Conservation (phyloP, 2,329 filamentous ascomycete genomes). For the Colletotrichum cuscutae region DNA sequence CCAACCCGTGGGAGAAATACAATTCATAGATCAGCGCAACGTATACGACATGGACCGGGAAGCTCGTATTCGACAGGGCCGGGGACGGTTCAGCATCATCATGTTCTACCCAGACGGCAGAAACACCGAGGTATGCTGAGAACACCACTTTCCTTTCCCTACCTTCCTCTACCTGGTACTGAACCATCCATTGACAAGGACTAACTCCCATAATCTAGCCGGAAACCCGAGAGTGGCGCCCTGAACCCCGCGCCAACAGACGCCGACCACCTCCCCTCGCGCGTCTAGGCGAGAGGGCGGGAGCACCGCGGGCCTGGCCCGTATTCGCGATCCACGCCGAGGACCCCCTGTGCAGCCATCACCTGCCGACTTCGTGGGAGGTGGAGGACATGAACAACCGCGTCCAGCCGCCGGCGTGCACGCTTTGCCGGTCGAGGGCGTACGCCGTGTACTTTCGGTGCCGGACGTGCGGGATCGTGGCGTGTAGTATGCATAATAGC, state of each 20-base stretch:
- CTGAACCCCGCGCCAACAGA: neutral
- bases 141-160: too few relatives aligned
- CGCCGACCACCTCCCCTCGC: too few relatives aligned
- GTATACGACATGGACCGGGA: neutral
- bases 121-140: neutral
- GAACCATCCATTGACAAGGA: neutral
- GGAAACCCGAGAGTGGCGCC: neutral
- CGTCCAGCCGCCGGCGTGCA: neutral
- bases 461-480: constrained; percentile 2
- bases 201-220: neutral
- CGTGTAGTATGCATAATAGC: neutral
- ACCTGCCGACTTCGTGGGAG: neutral
- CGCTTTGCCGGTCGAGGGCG: neutral
- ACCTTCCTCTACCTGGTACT: too few relatives aligned
- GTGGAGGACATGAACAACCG: constrained; percentile 9
- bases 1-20: neutral
- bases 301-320: neutral
- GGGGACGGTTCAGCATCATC: constrained; percentile 17
- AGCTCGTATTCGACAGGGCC: neutral
- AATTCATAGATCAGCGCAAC: neutral
- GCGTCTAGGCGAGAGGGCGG: too few relatives aligned
- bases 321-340: constrained; percentile 7
- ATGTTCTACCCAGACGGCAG: constrained; percentile 19
- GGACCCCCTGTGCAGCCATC: constrained; percentile 5
- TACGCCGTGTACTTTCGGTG: constrained; percentile 3